These are phyloP conservation scores for Coemansia sp. DNA, from an alignment of 192 early-diverging fungal genomes.

Conservation along the genomic window DNA sequence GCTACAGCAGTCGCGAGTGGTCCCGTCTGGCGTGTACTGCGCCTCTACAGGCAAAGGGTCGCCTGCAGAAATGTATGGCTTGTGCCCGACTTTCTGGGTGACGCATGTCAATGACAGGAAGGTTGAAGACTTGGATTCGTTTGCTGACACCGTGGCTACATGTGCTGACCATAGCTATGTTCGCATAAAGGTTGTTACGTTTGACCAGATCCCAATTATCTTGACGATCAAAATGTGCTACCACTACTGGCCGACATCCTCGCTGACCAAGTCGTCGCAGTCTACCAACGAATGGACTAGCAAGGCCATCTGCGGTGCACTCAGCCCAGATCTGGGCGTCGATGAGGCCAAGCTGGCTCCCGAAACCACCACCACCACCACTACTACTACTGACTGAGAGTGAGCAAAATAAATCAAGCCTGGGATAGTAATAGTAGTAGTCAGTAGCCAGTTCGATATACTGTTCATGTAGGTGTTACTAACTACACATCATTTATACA, in stretches of 20 bases:
- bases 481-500: too few relatives aligned
- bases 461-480: too few relatives aligned
- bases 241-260: conserved; percentile 69
- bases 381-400: too few relatives aligned
- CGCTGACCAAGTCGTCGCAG: conserved; percentile 19
- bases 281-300: not conserved
- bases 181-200: conserved; percentile 34
- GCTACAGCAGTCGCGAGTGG: conserved; percentile 61
- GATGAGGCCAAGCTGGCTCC: too few relatives aligned
- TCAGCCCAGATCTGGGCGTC: too few relatives aligned
- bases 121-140: conserved; percentile 59
- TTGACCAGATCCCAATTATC: conserved; percentile 52
- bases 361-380: too few relatives aligned
- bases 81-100: conserved; percentile 59
- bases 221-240: conserved; percentile 68
- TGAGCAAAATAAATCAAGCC: too few relatives aligned
- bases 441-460: too few relatives aligned
- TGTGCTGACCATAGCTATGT: conserved; percentile 53
- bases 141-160: conserved; percentile 55
- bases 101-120: conserved; percentile 62
- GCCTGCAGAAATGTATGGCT: conserved; percentile 61
- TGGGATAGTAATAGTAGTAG: too few relatives aligned
- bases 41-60: conserved; percentile 60
- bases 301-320: not conserved
- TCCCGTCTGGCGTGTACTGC: conserved; percentile 64